Conservation (phyloP, 768 basidiomycete genomes). For the Lactifluus rugatus region DNA sequence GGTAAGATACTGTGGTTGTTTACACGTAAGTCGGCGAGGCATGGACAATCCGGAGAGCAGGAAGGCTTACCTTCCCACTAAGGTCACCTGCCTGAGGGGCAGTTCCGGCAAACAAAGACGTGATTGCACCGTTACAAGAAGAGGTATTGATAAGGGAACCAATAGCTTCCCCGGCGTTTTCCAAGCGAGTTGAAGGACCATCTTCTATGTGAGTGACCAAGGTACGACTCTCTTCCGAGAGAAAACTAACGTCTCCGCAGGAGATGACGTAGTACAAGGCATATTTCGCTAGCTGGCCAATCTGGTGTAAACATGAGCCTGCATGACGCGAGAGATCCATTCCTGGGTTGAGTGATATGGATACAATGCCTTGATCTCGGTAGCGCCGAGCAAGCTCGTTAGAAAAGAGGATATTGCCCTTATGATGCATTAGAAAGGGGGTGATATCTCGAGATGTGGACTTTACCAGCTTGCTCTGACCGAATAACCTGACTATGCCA, state of each 20-base stretch:
- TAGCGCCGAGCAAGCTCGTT: conserved; percentile 24
- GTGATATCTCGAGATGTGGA: background rate
- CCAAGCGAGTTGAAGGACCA: no score
- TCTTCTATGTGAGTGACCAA: no score
- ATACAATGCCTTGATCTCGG: conserved; percentile 21
- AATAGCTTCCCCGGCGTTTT: background rate
- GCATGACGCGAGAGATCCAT: background rate
- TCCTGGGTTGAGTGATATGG: conserved; percentile 12
- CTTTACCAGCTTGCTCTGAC: conserved; percentile 13
- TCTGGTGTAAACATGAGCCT: background rate
- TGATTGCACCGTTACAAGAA: background rate
- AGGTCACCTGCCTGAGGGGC: background rate
- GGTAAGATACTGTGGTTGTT: background rate
- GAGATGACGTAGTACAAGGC: background rate
- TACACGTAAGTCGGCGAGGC: background rate
- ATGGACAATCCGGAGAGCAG: background rate
- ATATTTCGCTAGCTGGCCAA: background rate
- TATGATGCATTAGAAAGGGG: background rate
- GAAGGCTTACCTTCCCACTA: background rate
- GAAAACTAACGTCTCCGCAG: background rate
- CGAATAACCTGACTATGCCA: background rate
- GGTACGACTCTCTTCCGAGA: background rate
- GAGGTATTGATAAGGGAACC: background rate
- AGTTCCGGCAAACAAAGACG: background rate
- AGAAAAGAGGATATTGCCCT: conserved; percentile 23